Evolutionary conservation across 805 yeast genomes (phyloP).

Genomic region (Ogataea corticis): DNA sequence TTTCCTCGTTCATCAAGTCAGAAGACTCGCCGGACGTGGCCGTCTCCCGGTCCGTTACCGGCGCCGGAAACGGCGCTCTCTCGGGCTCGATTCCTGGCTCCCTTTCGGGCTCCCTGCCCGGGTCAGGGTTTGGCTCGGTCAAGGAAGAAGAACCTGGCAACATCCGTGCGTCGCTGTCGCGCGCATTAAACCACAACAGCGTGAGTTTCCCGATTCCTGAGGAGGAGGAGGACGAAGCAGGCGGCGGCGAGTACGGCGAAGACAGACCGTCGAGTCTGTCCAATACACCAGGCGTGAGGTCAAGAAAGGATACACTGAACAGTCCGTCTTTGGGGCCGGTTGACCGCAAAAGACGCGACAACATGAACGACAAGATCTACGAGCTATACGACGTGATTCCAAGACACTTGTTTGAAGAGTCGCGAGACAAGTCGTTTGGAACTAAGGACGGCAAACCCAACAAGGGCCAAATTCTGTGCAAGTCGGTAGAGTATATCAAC

Average conservation of each 20-base stretch:
- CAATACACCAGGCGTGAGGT: slow-evolving; percentile 9
- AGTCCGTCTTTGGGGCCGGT: slow-evolving; percentile 27
- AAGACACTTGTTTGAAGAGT: slow-evolving; percentile 40
- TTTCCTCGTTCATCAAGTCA: slow-evolving; percentile 7
- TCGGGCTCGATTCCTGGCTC: too few species aligned
- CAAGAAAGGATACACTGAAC: slow-evolving; percentile 19
- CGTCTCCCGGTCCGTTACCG: too few species aligned
- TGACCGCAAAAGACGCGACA: slow-evolving; percentile 53
- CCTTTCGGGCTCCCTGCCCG: background rate
- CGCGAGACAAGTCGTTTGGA: slow-evolving; percentile 53
- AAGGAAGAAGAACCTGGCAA: slow-evolving; percentile 11
- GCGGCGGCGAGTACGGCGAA: slow-evolving; percentile 8
- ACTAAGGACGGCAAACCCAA: slow-evolving; percentile 85
- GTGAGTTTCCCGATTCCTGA: slow-evolving; percentile 20
- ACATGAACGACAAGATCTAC: slow-evolving; percentile 58
- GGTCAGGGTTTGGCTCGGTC: background rate
- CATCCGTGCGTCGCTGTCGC: slow-evolving; percentile 24
- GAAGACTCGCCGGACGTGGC: background rate
- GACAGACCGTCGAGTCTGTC: slow-evolving; percentile 7
- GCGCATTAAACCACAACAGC: slow-evolving; percentile 16
- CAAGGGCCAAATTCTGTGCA: slow-evolving; percentile 77
- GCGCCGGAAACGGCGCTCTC: too few species aligned
- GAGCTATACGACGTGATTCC: slow-evolving; percentile 41
- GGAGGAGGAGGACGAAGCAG: slow-evolving; percentile 19
- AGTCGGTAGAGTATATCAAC: slow-evolving; percentile 72